Base-by-base conservation (phyloP, 345 rosid genomes). In the Excoecaria cochinchinensis region DNA sequence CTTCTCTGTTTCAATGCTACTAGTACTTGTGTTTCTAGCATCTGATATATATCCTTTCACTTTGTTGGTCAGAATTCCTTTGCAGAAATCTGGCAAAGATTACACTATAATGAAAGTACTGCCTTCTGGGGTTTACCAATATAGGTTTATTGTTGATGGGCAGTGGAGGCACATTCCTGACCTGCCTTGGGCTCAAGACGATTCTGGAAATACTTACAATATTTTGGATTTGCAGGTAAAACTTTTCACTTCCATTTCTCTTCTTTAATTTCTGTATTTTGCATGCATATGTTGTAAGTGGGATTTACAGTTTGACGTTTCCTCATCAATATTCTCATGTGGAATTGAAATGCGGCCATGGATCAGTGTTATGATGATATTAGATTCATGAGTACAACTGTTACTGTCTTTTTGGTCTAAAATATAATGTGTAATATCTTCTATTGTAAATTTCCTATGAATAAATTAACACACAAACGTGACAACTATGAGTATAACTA, bases 1-100 rank as follows among this genome's bases (percentile, higher is more conserved):
- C 7, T 52, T 36, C 9, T 73, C 13, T 58, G 16, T 78, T 58
- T 74, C 17, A 63, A 55, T 42, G 24, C 5, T 38, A 17, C 16
- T 79, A 70, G 72, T 57, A 74, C 5, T 48, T 39, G 22, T 64
- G 4, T 39, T 61, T 19, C 31, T 42, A 22, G 46, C 73, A 47
- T 44, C 68, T 64, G 44, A 51, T 63, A 15, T 0, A 31, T 77
- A 66, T 73, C 59, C 40, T 7, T 58, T 72, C 75, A 67, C 72
- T 17, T 76, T 80, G 74, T 85, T 80, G 79, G 77, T 80, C 93
- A 96, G 99, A 87, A 85, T 88, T 78, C 87, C 90, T 70, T 82
- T 96, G 70, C 95, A 96, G 86, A 90, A 90, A 87, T 90, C 97
- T 69, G 98, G 97, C 50, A 96, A 92, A 86, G 99, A 96, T 86